Base-by-base conservation (phyloP, 768 basidiomycete genomes). In the Mycena latifolia region DNA sequence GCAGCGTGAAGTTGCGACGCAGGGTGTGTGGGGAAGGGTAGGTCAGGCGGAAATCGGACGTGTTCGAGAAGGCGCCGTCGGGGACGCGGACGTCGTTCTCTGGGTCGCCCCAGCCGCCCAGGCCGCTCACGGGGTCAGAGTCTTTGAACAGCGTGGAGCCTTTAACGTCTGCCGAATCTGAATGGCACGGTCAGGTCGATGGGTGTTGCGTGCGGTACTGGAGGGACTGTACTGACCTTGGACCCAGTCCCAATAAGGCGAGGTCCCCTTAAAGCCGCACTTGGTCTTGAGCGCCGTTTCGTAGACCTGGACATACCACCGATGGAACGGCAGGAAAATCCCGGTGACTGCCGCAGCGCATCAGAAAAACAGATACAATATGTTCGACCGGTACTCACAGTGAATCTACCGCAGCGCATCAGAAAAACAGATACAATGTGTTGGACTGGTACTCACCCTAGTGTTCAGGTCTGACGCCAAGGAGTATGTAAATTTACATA, bases 21-120 rank as follows among this genome's bases (percentile, higher is more conserved):
- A 80, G 46, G 48, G 60, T 68, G 66, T 81, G 79, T 20, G 76
- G 74, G 22, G 70, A 67, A 11, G 79, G 79, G 52, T 81, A 81
- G 5, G 76, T 64, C n/a, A 77, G 67, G 10, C 63, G 53, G 57
- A 76, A 65, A 7, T 29, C 20, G 11, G 60, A 63, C 9, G 10
- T 41, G 48, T 63, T 54, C 17, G 70, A 68, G 68, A 79, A 78
- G 3, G 69, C 79, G 41, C 79, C 79, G 55, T 74, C 66, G 7
- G 71, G 67, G 3, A 77, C 73, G 15, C 55, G 54, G 63, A 39
- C 2, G 63, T 74, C 73, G 56, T 73, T 64, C 4, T 63, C 56
- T 12, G 54, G 63, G 53, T 69, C 57, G 10, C 73, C 73, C 72
- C 72, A 73, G 8, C 73, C 70, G 27, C 73, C 73, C 1, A 74